phyloP scores from a whole-genome alignment of 2,329 filamentous ascomycete genomes.

The Epicoccum sorghinum region DNA sequence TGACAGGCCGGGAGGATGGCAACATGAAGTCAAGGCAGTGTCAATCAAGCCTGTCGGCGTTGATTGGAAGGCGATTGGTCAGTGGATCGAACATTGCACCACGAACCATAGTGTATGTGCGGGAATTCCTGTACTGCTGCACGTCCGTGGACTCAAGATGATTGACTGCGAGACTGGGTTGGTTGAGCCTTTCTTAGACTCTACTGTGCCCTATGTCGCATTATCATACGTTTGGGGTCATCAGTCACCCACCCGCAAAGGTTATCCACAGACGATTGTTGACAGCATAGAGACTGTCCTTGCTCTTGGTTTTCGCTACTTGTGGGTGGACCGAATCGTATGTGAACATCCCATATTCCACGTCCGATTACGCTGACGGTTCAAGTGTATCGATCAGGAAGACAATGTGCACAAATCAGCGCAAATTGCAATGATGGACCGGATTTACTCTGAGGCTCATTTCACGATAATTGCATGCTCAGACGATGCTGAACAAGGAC shows the following conservation, averaged over 20 bases:
- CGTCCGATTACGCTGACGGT: neutral
- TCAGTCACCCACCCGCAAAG: neutral
- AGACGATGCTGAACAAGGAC: neutral
- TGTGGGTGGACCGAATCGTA: neutral
- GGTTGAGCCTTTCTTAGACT: neutral
- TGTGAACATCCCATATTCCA: neutral
- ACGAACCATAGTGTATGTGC: too few relatives aligned
- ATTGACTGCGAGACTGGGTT: neutral
- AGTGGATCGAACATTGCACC: too few relatives aligned
- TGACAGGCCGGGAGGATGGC: too few relatives aligned
- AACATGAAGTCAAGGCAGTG: too few relatives aligned
- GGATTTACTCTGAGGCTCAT: neutral
- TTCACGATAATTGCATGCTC: neutral
- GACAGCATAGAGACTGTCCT: neutral
- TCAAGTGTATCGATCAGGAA: neutral
- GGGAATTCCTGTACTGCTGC: too few relatives aligned
- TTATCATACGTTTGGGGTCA: neutral
- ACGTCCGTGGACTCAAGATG: neutral
- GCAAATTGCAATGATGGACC: neutral
- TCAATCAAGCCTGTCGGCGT: too few relatives aligned
- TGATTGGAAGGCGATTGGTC: too few relatives aligned
- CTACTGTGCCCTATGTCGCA: neutral
- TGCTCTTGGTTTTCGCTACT: neutral
- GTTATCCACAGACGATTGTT: neutral
- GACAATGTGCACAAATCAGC: neutral